Evolutionary conservation across 345 rosid genomes (phyloP), one percentile per base, ranked within the genome.

Genomic region (Populus pruinosa): DNA sequence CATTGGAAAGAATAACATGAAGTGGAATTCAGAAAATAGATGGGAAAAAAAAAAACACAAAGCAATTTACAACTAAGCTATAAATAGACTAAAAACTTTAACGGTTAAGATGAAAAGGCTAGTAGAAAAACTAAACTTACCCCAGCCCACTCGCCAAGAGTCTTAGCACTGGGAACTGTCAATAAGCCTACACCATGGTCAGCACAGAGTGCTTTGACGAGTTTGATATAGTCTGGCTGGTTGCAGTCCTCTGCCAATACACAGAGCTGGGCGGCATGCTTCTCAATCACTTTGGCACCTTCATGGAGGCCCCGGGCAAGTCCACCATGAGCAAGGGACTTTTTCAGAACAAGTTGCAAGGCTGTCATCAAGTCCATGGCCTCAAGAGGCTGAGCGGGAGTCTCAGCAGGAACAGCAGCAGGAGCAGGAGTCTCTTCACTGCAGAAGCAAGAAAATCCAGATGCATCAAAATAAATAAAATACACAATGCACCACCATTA

Each of bases 81-180:
- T 56, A n/a, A 8, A 4, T n/a, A 23, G 63, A 56, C 63, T 56
- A n/a, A 3, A n/a, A 3, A n/a, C 0, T n/a, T n/a, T n/a, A 59
- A 59, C n/a, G 63, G 23, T 59, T 59, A 3, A 59, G 10, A 59
- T 9, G 25, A 59, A 41, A 73, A 41, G n/a, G 44, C 10, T 38
- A 14, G 36, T 6, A 39, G n/a, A 55, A 31, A 61, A 1, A 21
- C 5, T 17, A 59, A 25, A 90, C 95, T 87, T 86, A 93, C 97
- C 43, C 97, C 97, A 73, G 93, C 95, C 98, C 98, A 94, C 81
- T 94, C 98, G 39, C 97, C 97, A 1, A 92, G 95, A 49, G 92
- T 84, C 85, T 94, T 94, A 33, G 98, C 96, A 83, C 92, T 88
- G 49, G 98, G 96, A 79, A 90, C 93, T 0, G 88, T 87, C 70